Evolutionary conservation across 2,329 filamentous ascomycete genomes (phyloP).

Genomic region (Penicillium sp.): DNA sequence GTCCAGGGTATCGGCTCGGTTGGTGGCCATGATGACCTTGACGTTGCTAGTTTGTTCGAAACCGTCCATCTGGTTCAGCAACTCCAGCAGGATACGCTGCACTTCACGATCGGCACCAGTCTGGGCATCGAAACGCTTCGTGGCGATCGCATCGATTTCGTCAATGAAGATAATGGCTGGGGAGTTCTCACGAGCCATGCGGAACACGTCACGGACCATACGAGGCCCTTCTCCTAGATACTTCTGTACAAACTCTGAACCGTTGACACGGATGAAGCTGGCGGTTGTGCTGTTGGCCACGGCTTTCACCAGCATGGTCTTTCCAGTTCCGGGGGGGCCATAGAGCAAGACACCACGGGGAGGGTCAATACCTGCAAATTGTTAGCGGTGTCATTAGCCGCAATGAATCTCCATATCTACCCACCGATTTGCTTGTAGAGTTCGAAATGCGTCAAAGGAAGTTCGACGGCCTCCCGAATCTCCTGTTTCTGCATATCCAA

Average conservation of each 20-base stretch:
- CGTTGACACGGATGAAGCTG: slow-evolving; percentile 96
- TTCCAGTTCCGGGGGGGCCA: slow-evolving; percentile 91
- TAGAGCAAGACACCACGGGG: slow-evolving; percentile 95
- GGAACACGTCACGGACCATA: slow-evolving; percentile 98
- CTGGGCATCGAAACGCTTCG: slow-evolving; percentile 98
- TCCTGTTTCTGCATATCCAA: slow-evolving; percentile 99
- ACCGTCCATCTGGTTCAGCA: slow-evolving; percentile 99
- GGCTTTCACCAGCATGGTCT: slow-evolving; percentile 97
- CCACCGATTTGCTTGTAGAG: slow-evolving; percentile 95
- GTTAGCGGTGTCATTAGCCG: slow-evolving; percentile 19
- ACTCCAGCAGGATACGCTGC: slow-evolving; percentile 93
- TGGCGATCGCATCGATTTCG: slow-evolving; percentile 97
- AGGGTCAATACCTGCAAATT: slow-evolving; percentile 70
- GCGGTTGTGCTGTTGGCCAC: slow-evolving; percentile 98
- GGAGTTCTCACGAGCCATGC: slow-evolving; percentile 97
- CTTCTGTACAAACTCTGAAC: slow-evolving; percentile 98
- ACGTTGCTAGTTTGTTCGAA: slow-evolving; percentile 99
- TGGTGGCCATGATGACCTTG: slow-evolving; percentile 99
- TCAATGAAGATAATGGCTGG: slow-evolving; percentile 99
- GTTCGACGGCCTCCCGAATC: slow-evolving; percentile 94
- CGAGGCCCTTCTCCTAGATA: slow-evolving; percentile 96
- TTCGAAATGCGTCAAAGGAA: slow-evolving; percentile 95
- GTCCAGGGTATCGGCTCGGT: slow-evolving; percentile 94
- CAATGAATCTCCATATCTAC: slow-evolving; percentile 5
- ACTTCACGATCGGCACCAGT: slow-evolving; percentile 97